Conservation (phyloP, 164 flowering plant genomes). For the Piper betle region DNA sequence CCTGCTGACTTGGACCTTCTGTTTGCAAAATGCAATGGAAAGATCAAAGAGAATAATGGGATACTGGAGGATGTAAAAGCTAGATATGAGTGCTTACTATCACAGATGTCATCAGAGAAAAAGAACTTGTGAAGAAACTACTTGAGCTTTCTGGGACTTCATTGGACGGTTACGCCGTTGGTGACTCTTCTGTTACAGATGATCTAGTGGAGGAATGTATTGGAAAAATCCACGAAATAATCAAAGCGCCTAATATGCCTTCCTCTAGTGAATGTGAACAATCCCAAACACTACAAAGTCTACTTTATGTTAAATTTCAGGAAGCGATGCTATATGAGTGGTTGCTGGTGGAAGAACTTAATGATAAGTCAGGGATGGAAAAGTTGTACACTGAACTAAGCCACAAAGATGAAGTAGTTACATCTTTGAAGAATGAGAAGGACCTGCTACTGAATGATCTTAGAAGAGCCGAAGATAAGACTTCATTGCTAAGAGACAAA, state of each 20-base stretch:
- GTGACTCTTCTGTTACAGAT: constrained; percentile 19
- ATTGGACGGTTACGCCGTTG: constrained; percentile 1
- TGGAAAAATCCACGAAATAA: constrained; percentile 36
- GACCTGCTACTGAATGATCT: constrained; percentile 47
- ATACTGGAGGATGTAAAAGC: constrained; percentile 30
- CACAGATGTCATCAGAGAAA: constrained; percentile 14
- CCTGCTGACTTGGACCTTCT: too few relatives aligned
- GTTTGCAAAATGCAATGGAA: constrained; percentile 8
- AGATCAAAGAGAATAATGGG: constrained; percentile 26
- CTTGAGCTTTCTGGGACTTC: constrained; percentile 3
- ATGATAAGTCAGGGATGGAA: constrained; percentile 25
- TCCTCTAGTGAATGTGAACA: constrained; percentile 22
- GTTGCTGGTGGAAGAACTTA: constrained; percentile 49
- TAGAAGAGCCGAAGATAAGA: constrained; percentile 61
- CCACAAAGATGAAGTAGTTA: constrained; percentile 28
- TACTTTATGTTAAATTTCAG: constrained; percentile 42
- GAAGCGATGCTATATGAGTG: constrained; percentile 36
- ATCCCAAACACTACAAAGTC: constrained; percentile 38
- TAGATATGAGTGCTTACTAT: constrained; percentile 31
- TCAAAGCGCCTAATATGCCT: constrained; percentile 13
- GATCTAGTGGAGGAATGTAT: constrained; percentile 41
- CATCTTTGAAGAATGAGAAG: constrained; percentile 41
- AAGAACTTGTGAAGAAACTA: not conserved
- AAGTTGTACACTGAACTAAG: constrained; percentile 30
- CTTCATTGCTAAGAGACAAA: constrained; percentile 64